Percentiles rank a stretch among this genome's conserved stretches.
Conservation (phyloP, 768 basidiomycete genomes). For the Suillus lakei region DNA sequence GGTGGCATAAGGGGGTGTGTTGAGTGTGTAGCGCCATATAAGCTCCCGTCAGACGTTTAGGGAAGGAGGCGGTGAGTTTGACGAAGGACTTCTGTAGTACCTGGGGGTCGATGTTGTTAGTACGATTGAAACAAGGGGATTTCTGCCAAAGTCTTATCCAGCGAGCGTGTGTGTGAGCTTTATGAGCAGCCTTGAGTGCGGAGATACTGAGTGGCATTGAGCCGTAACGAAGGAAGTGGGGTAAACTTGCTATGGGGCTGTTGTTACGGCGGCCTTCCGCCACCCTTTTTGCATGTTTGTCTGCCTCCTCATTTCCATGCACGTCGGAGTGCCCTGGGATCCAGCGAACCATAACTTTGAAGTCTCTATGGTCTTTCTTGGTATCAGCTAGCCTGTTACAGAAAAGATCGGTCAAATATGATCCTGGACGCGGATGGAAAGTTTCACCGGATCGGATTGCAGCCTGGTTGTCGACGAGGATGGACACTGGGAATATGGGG, state of each 20-base stretch:
- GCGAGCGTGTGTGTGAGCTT: neutral
- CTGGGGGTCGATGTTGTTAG: neutral
- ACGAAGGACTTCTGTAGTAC: neutral
- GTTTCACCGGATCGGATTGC: slow-evolving; percentile 13
- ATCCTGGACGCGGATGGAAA: neutral
- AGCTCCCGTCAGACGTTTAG: slow-evolving; percentile 22
- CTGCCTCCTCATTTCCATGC: neutral
- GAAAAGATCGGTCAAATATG: slow-evolving; percentile 5
- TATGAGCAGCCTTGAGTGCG: neutral
- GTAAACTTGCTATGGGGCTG: neutral
- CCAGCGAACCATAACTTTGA: slow-evolving; percentile 2
- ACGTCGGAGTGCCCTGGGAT: slow-evolving; percentile 1
- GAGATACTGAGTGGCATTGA: neutral
- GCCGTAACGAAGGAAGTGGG: neutral
- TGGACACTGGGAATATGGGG: slow-evolving; percentile 1
- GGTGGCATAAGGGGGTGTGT: slow-evolving; percentile 32
- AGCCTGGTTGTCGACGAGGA: slow-evolving; percentile 20
- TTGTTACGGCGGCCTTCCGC: neutral
- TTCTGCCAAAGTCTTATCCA: slow-evolving; percentile 1
- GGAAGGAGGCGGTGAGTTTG: slow-evolving; percentile 12
- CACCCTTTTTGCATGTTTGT: slow-evolving; percentile 3
- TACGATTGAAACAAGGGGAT: neutral
- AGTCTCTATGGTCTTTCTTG: neutral
- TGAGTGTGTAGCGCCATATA: slow-evolving; percentile 37
- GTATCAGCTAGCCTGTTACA: neutral